Base-by-base conservation (phyloP, 352 stramenopile genomes). In the Pythium chondricola region DNA sequence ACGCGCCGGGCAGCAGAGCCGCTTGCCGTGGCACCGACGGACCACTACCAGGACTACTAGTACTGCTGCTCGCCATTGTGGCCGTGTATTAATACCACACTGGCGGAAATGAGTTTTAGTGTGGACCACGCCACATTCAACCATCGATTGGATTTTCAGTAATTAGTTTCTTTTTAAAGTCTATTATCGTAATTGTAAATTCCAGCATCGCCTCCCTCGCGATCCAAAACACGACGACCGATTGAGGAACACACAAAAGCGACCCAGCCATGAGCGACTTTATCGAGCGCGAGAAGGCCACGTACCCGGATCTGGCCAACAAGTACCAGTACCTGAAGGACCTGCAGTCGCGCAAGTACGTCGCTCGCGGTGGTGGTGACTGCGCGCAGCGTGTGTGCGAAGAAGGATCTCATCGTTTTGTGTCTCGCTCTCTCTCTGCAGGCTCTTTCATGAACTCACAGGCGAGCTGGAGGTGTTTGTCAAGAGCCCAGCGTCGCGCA, bases 391-490 rank as follows among this genome's bases (percentile, higher is more conserved):
- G n/a, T n/a, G n/a, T n/a, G n/a, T n/a, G n/a, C n/a, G n/a, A n/a
- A n/a, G n/a, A n/a, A n/a, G n/a, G n/a, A n/a, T n/a, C n/a, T n/a
- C n/a, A n/a, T n/a, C n/a, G n/a, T n/a, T n/a, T n/a, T n/a, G n/a
- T n/a, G n/a, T n/a, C n/a, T n/a, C n/a, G n/a, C n/a, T n/a, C n/a
- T n/a, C n/a, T n/a, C n/a, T n/a, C 17, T 40, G 14, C 50, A 98
- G 97, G 69, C 65, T 99, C 26, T 99, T 96, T 83, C 96, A 99
- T 89, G 94, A 99, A 67, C 85, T 99, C 20, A 98, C 96, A 4
- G 69, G 94, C 47, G 76, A 85, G 29, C 52, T 98, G 16, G 72
- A 98, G 47, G 69, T 83, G 24, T 98, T 98, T 58, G 81, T 98
- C 21, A 83, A 79, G 39, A 77, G 95, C 50, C 72, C 79, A 18